Percentiles rank a stretch among this genome's conserved stretches.
These are phyloP conservation scores for Colletotrichum sp. DNA, from an alignment of 2,329 filamentous ascomycete genomes.

Conservation along the genomic window DNA sequence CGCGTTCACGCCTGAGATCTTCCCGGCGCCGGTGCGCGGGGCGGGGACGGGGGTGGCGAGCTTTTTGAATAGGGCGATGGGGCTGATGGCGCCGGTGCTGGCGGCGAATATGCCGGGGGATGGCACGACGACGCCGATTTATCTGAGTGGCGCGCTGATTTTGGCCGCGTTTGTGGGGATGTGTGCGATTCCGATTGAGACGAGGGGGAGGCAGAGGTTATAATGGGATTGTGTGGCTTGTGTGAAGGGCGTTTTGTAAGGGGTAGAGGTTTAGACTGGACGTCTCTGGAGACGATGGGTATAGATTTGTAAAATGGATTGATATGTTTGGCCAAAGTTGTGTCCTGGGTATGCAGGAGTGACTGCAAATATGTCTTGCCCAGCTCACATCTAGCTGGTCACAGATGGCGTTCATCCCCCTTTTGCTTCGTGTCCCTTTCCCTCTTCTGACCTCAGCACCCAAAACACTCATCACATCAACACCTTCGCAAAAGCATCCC, in stretches of 20 bases:
- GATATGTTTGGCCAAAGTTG: neutral
- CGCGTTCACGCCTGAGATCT: slow-evolving; percentile 79
- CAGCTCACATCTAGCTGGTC: neutral
- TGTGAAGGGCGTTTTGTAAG: neutral
- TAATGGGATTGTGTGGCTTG: slow-evolving; percentile 30
- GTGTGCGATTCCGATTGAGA: slow-evolving; percentile 68
- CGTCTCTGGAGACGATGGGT: neutral
- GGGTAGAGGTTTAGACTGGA: rapidly evolving
- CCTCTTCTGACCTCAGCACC: too few species aligned
- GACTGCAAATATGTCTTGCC: rapidly evolving
- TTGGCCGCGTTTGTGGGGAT: slow-evolving; percentile 65
- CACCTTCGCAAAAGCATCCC: slow-evolving; percentile 49
- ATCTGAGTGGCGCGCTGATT: slow-evolving; percentile 61
- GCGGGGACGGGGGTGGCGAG: slow-evolving; percentile 76
- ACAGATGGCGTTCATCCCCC: neutral
- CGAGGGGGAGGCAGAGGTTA: slow-evolving; percentile 62
- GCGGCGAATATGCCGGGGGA: slow-evolving; percentile 66
- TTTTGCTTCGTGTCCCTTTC: too few species aligned
- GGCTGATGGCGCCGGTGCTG: slow-evolving; percentile 72
- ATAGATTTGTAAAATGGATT: neutral
- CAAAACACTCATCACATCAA: slow-evolving; percentile 34
- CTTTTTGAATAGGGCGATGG: slow-evolving; percentile 72
- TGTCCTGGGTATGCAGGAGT: neutral
- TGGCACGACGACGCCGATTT: slow-evolving; percentile 62
- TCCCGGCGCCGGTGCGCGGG: slow-evolving; percentile 74